A percentile compares a stretch with the other conserved stretches of the same genome.
Evolutionary conservation across 805 yeast species (phyloP).

Genomic region (Kuraishia piskuri): DNA sequence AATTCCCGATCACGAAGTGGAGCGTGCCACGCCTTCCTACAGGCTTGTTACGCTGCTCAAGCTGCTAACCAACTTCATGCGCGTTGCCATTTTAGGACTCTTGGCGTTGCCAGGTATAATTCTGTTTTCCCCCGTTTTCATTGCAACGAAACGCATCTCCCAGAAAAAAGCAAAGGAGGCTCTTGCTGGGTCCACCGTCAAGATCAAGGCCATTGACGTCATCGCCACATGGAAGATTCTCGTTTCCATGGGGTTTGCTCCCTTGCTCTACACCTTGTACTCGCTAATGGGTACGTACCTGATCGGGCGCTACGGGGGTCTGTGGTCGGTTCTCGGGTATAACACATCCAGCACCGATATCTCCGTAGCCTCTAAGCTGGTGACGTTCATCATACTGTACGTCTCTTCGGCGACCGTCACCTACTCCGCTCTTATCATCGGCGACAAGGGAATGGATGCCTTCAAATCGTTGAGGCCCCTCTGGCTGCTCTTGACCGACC

Average conservation of each 20-base stretch:
- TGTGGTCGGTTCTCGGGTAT: constrained; percentile 7
- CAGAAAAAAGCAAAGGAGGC: constrained; percentile 68
- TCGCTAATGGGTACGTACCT: constrained; percentile 49
- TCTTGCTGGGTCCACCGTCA: constrained; percentile 78
- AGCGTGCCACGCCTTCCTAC: constrained; percentile 24
- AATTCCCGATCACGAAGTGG: constrained; percentile 56
- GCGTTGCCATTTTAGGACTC: constrained; percentile 45
- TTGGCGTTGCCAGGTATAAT: constrained; percentile 84
- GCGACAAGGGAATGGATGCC: constrained; percentile 90
- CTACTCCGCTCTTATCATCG: constrained; percentile 83
- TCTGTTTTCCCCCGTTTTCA: constrained; percentile 81
- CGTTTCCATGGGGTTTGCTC: constrained; percentile 84
- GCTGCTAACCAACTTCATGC: constrained; percentile 22
- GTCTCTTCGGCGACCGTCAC: constrained; percentile 65
- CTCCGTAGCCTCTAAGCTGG: constrained; percentile 9
- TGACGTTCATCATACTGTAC: constrained; percentile 43
- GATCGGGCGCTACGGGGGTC: constrained; percentile 14
- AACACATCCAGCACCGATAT: constrained; percentile 8
- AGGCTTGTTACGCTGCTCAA: constrained; percentile 13
- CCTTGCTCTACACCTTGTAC: constrained; percentile 74
- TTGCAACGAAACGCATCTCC: constrained; percentile 69
- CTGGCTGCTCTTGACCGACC: constrained; percentile 53
- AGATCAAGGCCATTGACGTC: constrained; percentile 87
- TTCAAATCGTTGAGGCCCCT: constrained; percentile 78
- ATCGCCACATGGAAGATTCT: constrained; percentile 96